A percentile compares a stretch with the other conserved stretches of the same genome.
phyloP scores from a whole-genome alignment of 140 eudicot species.

The Stevia rebaudiana region DNA sequence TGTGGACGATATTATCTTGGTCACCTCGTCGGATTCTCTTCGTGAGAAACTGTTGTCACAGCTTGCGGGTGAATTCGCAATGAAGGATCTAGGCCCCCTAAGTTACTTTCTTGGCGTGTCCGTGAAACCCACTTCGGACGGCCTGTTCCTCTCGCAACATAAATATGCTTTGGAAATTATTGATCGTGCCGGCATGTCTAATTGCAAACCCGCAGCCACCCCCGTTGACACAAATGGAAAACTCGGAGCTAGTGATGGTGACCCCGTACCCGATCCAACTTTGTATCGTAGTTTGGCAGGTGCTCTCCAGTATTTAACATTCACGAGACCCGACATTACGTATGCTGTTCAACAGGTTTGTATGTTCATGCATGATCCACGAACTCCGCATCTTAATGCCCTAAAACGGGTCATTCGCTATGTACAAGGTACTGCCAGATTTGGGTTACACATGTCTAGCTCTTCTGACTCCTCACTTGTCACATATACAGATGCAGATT shows the following conservation, averaged over 20 bases:
- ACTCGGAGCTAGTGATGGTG: background rate
- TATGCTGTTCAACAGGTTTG: background rate
- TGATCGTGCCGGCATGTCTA: background rate
- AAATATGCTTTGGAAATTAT: background rate
- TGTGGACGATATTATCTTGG: too few relatives aligned
- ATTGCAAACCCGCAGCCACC: background rate
- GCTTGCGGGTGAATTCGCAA: background rate
- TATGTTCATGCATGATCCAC: background rate
- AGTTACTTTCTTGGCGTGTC: background rate
- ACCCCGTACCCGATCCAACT: background rate
- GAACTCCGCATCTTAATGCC: background rate
- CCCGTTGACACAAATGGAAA: background rate
- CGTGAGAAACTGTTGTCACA: too few relatives aligned
- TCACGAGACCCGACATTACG: background rate
- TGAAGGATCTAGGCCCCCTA: background rate
- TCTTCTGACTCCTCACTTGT: background rate
- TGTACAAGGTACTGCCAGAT: background rate
- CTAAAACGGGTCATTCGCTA: background rate
- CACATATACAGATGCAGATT: too few relatives aligned
- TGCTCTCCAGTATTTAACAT: background rate
- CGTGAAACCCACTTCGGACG: background rate
- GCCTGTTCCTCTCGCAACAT: background rate
- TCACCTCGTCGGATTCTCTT: too few relatives aligned
- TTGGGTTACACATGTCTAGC: background rate
- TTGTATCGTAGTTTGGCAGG: background rate